Evolutionary conservation across 2,329 filamentous ascomycete genomes (phyloP).

Genomic region (Stromatinia cepivora): DNA sequence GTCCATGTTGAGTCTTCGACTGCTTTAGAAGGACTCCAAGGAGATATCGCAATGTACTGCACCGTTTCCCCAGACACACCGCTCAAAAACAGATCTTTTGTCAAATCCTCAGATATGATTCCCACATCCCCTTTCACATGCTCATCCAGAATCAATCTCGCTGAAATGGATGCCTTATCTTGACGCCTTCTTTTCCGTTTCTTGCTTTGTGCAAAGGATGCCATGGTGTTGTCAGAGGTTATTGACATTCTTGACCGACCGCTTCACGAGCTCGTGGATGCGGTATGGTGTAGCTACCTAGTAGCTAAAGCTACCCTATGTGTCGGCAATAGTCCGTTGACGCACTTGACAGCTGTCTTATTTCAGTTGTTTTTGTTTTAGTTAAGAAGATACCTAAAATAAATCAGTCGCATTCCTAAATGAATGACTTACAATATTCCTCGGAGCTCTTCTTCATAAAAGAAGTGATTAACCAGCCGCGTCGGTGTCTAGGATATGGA

Average conservation of each 20-base stretch:
- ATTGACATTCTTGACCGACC: slow-evolving; percentile 14
- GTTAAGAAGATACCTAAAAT: neutral
- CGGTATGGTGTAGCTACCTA: neutral
- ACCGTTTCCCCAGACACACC: slow-evolving; percentile 46
- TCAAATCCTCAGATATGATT: slow-evolving; percentile 82
- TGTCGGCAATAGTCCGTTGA: neutral
- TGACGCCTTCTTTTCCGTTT: slow-evolving; percentile 55
- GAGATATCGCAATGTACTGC: slow-evolving; percentile 70
- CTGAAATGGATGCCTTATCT: slow-evolving; percentile 75
- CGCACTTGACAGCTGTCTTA: slow-evolving; percentile 4
- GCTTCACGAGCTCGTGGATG: neutral
- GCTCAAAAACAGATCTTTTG: slow-evolving; percentile 75
- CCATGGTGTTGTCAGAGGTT: neutral
- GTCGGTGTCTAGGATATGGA: neutral
- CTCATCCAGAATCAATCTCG: slow-evolving; percentile 80
- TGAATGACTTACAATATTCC: neutral
- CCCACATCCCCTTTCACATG: slow-evolving; percentile 83
- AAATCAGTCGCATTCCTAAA: neutral
- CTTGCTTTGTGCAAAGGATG: slow-evolving; percentile 27
- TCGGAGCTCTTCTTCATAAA: neutral
- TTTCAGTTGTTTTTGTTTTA: neutral
- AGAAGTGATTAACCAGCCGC: neutral
- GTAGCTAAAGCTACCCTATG: neutral
- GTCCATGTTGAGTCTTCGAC: slow-evolving; percentile 74
- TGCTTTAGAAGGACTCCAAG: slow-evolving; percentile 63